A percentile compares a stretch with the other conserved stretches of the same genome.
phyloP scores from a whole-genome alignment of 108 stramenopile species.

The Cyclotella kingstonii region DNA sequence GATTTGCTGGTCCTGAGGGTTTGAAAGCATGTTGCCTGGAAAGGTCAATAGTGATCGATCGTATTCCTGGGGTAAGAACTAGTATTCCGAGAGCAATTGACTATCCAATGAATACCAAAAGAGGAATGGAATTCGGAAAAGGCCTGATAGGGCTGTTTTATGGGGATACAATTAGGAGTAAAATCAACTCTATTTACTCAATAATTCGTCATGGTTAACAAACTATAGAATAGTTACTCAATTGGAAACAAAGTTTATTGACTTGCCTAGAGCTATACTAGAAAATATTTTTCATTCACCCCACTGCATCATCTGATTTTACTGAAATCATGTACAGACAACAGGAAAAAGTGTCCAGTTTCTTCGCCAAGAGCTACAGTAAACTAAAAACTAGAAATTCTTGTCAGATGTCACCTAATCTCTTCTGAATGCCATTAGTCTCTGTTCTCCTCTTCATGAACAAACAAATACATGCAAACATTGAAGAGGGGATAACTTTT shows the following conservation, averaged over 20 bases:
- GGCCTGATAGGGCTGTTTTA: constrained; percentile 80
- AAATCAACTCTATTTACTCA: constrained; percentile 67
- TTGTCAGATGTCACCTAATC: too few relatives aligned
- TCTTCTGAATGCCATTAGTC: too few relatives aligned
- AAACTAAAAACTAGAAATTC: too few relatives aligned
- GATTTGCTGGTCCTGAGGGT: constrained; percentile 98
- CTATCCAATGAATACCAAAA: constrained; percentile 77
- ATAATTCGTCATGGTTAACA: constrained; percentile 47
- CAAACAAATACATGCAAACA: too few relatives aligned
- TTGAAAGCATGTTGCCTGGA: constrained; percentile 93
- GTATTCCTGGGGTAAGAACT: constrained; percentile 83
- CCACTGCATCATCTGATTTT: too few relatives aligned
- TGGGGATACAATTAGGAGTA: constrained; percentile 62
- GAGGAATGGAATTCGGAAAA: constrained; percentile 74
- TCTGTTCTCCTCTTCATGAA: too few relatives aligned
- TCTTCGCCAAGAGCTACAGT: too few relatives aligned
- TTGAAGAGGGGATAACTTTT: too few relatives aligned
- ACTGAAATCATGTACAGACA: too few relatives aligned
- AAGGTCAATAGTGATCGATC: constrained; percentile 86
- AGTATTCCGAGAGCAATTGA: constrained; percentile 85
- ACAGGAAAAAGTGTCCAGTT: too few relatives aligned
- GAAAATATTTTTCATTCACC: too few relatives aligned
- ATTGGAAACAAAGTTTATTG: neutral
- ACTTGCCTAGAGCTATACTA: too few relatives aligned
- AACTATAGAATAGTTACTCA: neutral